Base-by-base conservation (phyloP, 805 yeast genomes). In the Candida ponderosae region DNA sequence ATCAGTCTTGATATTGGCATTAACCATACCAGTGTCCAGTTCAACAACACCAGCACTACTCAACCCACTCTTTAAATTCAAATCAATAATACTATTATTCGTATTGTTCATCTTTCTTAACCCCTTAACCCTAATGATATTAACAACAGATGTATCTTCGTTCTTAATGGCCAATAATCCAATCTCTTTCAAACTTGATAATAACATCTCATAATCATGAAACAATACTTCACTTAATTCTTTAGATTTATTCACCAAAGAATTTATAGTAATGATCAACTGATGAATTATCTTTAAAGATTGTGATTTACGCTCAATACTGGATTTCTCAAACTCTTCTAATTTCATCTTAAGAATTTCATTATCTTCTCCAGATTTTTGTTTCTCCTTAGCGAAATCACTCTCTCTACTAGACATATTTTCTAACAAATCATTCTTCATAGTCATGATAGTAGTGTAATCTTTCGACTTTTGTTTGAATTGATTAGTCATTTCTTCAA, bases 111-210 rank as follows among this genome's bases (percentile, higher is more conserved):
- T 72, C 34, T 72, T 70, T 43, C 78, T 66, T 43, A 84, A 61
- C 0, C 96, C 96, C 53, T 84, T 84, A 4, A 87, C 96, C 42
- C 97, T 69, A 34, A 77, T 77, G 21, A 84, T 74, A 35, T 68
- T 69, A 31, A 68, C 63, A 9, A 57, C 63, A 15, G 65, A 63
- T 11, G 56, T 48, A 2, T 54, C 54, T 20, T 52, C 54, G 10
- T 69, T 71, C 35, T 67, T 66, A 2, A 73, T 65, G 34, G 84
- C 67, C 28, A 87, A 66, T 33, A 88, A 63, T 0, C 97, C 96
- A 67, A 88, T 77, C 2, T 52, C 44, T 34, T 46, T 50, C 36
- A 53, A 43, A 32, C 49, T 48, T 18, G 44, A 21, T 31, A 48
- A 44, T 4, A 47, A 40, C 2, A 45, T 29, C 10, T 43, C 44